Base-by-base conservation (phyloP, 768 basidiomycete genomes). In the Collybia nuda region DNA sequence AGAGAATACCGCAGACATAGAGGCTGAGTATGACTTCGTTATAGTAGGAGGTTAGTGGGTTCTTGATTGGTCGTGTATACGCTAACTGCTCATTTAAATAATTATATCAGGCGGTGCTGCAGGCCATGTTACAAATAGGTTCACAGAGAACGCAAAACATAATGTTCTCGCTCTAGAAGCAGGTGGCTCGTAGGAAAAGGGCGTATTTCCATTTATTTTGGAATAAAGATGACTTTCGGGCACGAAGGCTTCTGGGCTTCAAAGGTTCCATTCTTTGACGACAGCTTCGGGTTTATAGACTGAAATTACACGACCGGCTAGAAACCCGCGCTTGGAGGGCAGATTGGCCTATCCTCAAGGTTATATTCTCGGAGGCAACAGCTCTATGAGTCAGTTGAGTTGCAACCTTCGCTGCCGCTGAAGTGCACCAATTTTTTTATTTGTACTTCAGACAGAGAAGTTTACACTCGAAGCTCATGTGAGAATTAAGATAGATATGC, bases 221-320 rank as follows among this genome's bases (percentile, higher is more conserved):
- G 9, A n/a, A 2, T 7, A 8, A 21, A 17, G 21, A n/a, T 38
- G 15, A 6, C 2, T 17, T 18, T 43, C 37, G 65, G 66, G 12
- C 55, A 62, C 42, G 51, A 56, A 40, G 58, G 53, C 17, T 56
- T 62, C 5, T 45, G 62, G 12, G 38, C 59, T n/a, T 52, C 56
- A 2, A 53, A 54, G 22, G 56, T 65, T 11, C 67, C 67, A 2
- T 61, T 43, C 47, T 60, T 59, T 40, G 53, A 29, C 11, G 17
- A 41, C 2, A 49, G 17, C 7, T 47, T 60, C 17, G 56, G 60
- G 39, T 39, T 43, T 6, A 63, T 59, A 48, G 64, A 66, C 48
- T 70, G 67, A 65, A 68, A 67, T 40, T 68, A 52, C 50, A 68
- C 66, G 0, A 67, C 66, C 6, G 54, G 46, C 1, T 45, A 58